Evolutionary conservation across 2,329 filamentous ascomycete species (phyloP).

Genomic region (Lasiodiplodia gonubiensis): DNA sequence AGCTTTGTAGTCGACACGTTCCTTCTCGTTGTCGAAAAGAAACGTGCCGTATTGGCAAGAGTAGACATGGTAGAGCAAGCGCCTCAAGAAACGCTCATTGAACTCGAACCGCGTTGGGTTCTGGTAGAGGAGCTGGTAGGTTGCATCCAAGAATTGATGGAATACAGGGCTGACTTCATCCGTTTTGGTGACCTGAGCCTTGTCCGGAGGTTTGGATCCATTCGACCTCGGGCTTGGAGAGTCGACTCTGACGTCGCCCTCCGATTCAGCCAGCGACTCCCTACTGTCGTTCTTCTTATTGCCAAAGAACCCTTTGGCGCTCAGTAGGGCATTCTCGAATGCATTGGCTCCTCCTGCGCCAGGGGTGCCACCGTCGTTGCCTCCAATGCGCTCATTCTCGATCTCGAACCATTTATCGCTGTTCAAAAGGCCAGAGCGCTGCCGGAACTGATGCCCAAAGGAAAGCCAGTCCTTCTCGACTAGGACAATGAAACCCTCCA

Average conservation of each 20-base stretch:
- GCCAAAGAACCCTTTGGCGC: constrained; percentile 82
- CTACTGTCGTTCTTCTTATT: constrained; percentile 75
- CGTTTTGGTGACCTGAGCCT: constrained; percentile 72
- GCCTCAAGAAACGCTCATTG: constrained; percentile 89
- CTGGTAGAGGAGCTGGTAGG: constrained; percentile 87
- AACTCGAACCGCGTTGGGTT: constrained; percentile 91
- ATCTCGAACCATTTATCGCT: constrained; percentile 93
- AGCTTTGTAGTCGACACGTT: constrained; percentile 73
- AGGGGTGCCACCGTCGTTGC: constrained; percentile 49
- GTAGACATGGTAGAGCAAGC: constrained; percentile 90
- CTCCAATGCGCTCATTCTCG: constrained; percentile 77
- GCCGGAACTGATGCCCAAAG: constrained; percentile 96
- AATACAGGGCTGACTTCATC: constrained; percentile 96
- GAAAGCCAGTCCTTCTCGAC: constrained; percentile 98
- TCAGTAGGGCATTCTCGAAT: constrained; percentile 82
- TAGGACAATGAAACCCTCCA: constrained; percentile 92
- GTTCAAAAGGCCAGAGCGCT: constrained; percentile 85
- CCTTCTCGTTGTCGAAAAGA: constrained; percentile 91
- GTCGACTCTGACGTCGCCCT: constrained; percentile 50
- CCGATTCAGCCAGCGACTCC: constrained; percentile 67
- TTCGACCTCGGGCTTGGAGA: constrained; percentile 36
- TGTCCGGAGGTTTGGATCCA: constrained; percentile 47
- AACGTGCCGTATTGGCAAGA: constrained; percentile 98
- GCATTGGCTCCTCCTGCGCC: constrained; percentile 70
- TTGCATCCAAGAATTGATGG: constrained; percentile 95